These are phyloP conservation scores for Papiliotrema flavescens DNA, from an alignment of 1,284 basidiomycete genomes.

Conservation along the genomic window DNA sequence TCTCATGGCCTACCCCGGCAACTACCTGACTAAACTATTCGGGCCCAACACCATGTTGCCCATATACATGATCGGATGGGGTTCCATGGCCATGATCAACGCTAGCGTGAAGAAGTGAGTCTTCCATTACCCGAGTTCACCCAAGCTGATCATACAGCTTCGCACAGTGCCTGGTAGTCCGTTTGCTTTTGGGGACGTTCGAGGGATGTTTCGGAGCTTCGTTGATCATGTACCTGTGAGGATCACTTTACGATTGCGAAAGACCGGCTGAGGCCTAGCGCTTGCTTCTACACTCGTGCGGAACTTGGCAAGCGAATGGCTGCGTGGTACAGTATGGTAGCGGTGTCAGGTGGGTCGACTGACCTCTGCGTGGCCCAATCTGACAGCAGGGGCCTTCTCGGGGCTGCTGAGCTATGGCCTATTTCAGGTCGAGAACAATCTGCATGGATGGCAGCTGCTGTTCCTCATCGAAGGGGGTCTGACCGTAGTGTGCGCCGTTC, in stretches of 20 bases:
- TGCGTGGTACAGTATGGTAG: conserved; percentile 50
- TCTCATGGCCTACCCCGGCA: conserved; percentile 8
- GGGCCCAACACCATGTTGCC: conserved; percentile 16
- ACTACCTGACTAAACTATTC: conserved; percentile 12
- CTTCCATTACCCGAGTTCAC: neutral
- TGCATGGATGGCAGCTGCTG: conserved; percentile 54
- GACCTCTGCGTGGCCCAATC: conserved; percentile 38
- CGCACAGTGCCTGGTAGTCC: conserved; percentile 5
- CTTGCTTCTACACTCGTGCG: conserved; percentile 52
- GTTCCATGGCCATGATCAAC: conserved; percentile 16
- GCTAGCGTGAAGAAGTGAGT: conserved; percentile 14
- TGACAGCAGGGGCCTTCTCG: no score
- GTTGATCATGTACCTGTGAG: conserved; percentile 12
- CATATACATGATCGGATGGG: conserved; percentile 20
- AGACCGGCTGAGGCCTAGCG: neutral
- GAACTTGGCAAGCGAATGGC: conserved; percentile 55
- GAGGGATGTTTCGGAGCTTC: conserved; percentile 12
- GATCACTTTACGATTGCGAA: neutral
- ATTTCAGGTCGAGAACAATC: conserved; percentile 50
- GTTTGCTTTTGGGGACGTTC: neutral
- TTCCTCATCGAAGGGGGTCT: conserved; percentile 54
- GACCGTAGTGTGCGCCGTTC: conserved; percentile 46
- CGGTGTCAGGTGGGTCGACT: conserved; percentile 47
- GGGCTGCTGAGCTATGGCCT: conserved; percentile 49
- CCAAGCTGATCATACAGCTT: neutral